phyloP scores from a whole-genome alignment of 768 basidiomycete species.

The Hygrocybe punicea region DNA sequence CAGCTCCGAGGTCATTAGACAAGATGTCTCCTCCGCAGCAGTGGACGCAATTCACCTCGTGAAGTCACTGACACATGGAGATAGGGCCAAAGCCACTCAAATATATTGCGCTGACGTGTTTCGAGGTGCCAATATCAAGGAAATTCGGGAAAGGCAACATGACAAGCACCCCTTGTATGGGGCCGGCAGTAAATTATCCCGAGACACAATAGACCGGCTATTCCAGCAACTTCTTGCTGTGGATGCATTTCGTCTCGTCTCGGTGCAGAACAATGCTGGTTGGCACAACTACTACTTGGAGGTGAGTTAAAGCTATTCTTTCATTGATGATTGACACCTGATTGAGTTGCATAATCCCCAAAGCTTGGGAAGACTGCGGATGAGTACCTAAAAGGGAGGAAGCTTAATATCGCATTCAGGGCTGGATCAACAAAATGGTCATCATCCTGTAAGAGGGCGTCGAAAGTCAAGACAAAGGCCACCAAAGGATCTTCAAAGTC shows the following conservation, averaged over 20 bases:
- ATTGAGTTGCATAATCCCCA: neutral
- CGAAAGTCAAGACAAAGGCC: constrained; percentile 21
- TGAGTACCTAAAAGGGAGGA: constrained; percentile 24
- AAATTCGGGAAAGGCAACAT: constrained; percentile 46
- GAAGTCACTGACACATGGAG: constrained; percentile 41
- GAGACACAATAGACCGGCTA: constrained; percentile 61
- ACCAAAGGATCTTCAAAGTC: constrained; percentile 16
- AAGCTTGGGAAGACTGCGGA: constrained; percentile 37
- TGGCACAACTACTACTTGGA: constrained; percentile 54
- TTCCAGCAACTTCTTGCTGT: constrained; percentile 54
- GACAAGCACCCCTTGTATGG: constrained; percentile 52
- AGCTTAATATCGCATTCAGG: constrained; percentile 27
- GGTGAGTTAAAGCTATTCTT: constrained; percentile 32
- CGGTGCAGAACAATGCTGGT: constrained; percentile 42
- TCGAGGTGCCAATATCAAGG: constrained; percentile 55
- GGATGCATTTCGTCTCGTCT: constrained; percentile 47
- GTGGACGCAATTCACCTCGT: constrained; percentile 57
- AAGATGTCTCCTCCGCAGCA: constrained; percentile 64
- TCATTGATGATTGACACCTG: neutral
- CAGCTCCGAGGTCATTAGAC: constrained; percentile 40
- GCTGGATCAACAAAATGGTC: constrained; percentile 24
- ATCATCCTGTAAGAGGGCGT: constrained; percentile 6
- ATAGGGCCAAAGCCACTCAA: constrained; percentile 56
- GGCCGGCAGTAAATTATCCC: constrained; percentile 45
- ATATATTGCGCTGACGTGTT: constrained; percentile 59